Conservation (phyloP, 495 filamentous ascomycete genomes). For the Xylaria flabelliformis region DNA sequence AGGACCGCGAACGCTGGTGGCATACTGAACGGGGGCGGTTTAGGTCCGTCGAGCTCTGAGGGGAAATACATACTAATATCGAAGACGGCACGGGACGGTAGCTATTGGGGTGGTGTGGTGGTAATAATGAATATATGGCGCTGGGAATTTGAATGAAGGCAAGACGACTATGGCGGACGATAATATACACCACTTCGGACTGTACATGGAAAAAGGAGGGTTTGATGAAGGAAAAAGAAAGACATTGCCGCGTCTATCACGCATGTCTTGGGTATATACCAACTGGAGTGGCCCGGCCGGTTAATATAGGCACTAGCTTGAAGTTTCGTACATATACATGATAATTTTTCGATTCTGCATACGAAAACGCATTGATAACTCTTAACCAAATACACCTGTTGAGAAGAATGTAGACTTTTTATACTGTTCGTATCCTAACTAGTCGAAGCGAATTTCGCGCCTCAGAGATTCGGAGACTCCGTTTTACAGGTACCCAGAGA, state of each 20-base stretch:
- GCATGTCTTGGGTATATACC: conserved; percentile 8
- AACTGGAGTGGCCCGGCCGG: not conserved
- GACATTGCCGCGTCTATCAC: conserved; percentile 5
- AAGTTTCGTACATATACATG: conserved; percentile 31
- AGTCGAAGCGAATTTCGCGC: conserved; percentile 13
- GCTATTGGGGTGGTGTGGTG: not conserved
- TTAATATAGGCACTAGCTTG: conserved; percentile 13
- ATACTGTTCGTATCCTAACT: not conserved
- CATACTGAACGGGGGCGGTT: conserved; percentile 57
- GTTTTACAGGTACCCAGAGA: not conserved
- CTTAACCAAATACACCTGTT: not conserved
- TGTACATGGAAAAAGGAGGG: conserved; percentile 3
- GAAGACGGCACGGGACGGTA: not conserved
- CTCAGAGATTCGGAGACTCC: not conserved
- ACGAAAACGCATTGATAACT: not conserved
- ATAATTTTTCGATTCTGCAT: not conserved
- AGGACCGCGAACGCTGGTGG: conserved; percentile 55
- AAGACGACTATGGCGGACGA: not conserved
- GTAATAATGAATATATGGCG: conserved; percentile 14
- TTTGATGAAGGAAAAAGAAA: not conserved
- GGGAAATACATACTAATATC: not conserved
- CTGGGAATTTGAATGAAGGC: not conserved
- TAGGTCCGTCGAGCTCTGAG: conserved; percentile 44
- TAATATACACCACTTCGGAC: not conserved
- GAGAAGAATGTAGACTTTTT: not conserved